These are phyloP conservation scores for Westerdykella aurantiaca DNA, from an alignment of 2,329 filamentous ascomycete species.

Conservation along the genomic window DNA sequence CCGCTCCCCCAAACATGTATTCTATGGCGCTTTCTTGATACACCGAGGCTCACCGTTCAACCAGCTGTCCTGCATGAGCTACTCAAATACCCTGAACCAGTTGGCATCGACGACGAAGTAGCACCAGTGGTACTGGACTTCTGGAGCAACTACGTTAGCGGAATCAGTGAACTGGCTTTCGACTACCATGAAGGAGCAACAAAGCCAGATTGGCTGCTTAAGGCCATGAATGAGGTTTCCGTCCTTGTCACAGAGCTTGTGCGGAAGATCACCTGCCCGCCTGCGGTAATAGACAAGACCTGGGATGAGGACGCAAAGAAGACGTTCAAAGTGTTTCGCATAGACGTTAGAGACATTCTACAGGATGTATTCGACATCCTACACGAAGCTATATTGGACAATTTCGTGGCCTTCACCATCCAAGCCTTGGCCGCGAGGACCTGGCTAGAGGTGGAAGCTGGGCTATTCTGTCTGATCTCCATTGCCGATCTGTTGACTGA, in stretches of 20 bases:
- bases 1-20: not conserved
- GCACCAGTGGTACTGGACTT: slow-evolving; percentile 73
- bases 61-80: slow-evolving; percentile 55
- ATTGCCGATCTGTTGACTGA: slow-evolving; percentile 62
- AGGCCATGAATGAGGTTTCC: slow-evolving; percentile 55
- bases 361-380: slow-evolving; percentile 62
- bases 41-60: not conserved
- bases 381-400: slow-evolving; percentile 42
- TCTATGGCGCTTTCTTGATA: no score
- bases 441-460: slow-evolving; percentile 50
- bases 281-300: slow-evolving; percentile 49
- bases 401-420: slow-evolving; percentile 43
- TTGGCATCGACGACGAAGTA: slow-evolving; percentile 67
- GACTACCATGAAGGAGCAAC: slow-evolving; percentile 27
- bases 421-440: slow-evolving; percentile 37
- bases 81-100: slow-evolving; percentile 59
- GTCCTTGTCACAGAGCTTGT: slow-evolving; percentile 62
- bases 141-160: slow-evolving; percentile 72
- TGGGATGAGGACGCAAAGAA: slow-evolving; percentile 67
- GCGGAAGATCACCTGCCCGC: slow-evolving; percentile 64
- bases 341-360: slow-evolving; percentile 73
- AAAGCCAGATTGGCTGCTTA: slow-evolving; percentile 51
- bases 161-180: slow-evolving; percentile 52
- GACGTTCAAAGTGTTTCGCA: slow-evolving; percentile 65
- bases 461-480: slow-evolving; percentile 58